phyloP scores from a whole-genome alignment of 768 basidiomycete species.

The Calocybe cyanea region DNA sequence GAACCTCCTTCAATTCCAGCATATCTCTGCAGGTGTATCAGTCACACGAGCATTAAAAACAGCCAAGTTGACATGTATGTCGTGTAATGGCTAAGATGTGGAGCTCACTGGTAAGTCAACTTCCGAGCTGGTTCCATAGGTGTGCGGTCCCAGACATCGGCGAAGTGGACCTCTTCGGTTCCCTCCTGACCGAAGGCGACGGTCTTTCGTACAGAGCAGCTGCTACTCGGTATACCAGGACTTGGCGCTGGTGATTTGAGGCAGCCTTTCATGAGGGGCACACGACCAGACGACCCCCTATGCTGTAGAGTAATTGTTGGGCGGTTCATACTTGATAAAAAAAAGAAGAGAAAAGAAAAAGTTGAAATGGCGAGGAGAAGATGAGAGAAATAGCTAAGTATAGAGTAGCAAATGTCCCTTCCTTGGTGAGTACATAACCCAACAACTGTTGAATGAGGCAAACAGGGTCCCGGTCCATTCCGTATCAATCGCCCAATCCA shows the following conservation, averaged over 20 bases:
- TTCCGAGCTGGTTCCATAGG: slow-evolving; percentile 61
- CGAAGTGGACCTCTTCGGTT: slow-evolving; percentile 55
- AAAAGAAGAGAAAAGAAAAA: background rate
- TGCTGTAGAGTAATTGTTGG: slow-evolving; percentile 1
- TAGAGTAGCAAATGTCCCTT: slow-evolving; percentile 5
- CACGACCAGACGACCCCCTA: slow-evolving; percentile 13
- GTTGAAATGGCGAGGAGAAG: background rate
- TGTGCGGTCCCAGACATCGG: slow-evolving; percentile 80
- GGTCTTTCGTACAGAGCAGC: slow-evolving; percentile 37
- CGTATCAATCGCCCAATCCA: slow-evolving; percentile 8
- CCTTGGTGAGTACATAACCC: slow-evolving; percentile 5
- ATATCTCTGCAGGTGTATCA: slow-evolving; percentile 42
- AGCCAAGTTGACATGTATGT: slow-evolving; percentile 3
- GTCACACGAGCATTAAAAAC: slow-evolving; percentile 11
- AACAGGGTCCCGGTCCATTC: slow-evolving; percentile 9
- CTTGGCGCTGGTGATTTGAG: slow-evolving; percentile 28
- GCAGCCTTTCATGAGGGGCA: slow-evolving; percentile 34
- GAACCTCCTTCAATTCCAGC: slow-evolving; percentile 68
- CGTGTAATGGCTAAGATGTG: slow-evolving; percentile 5
- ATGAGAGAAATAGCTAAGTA: background rate
- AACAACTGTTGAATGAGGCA: slow-evolving; percentile 1
- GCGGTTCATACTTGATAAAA: slow-evolving; percentile 1
- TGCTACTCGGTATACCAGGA: slow-evolving; percentile 11
- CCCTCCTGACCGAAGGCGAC: slow-evolving; percentile 59
- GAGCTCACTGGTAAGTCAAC: slow-evolving; percentile 65